Evolutionary conservation across 2,329 filamentous ascomycete genomes (phyloP), one percentile per base, ranked within the genome.

Genomic region (Arthrobotrys sinensis): DNA sequence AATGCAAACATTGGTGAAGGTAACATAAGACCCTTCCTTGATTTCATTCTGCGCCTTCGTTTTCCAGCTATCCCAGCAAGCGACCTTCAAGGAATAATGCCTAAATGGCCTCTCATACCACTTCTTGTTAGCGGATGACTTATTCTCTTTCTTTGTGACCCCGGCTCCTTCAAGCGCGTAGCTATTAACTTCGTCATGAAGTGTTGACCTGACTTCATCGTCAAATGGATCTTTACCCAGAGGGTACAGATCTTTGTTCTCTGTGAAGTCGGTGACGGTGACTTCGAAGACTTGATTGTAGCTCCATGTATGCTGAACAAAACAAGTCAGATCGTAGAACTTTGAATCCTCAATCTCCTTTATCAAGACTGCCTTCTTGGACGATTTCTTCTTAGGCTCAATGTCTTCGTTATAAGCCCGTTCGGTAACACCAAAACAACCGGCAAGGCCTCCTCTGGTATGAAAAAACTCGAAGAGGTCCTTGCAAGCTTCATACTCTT

Each of bases 41-140:
- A 77, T 66, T 8, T 66, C 62, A 14, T 40, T 40, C 14, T 19
- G 60, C 8, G 66, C 73, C 40, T 77, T 71, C 0, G 8, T 8
- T 2, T 66, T 60, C 14, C 64, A 24, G 45, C 66, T 45, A 48
- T 77, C 66, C 73, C 73, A 77, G 34, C 21, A 46, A 10, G 19
- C 55, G 19, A 77, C 19, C 7, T 60, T 62, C 14, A 77, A 10
- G 14, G 50, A 66, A 16, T 71, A 71, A 0, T 28, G n/a, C 1
- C 73, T 66, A n/a, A 77, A 66, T 3, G 65, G 73, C n/a, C 55
- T 71, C n/a, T 77, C 48, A 14, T 21, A 77, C 73, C 73, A 77
- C 14, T 67, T 52, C 14, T 67, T 52, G 19, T 38, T 62, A 28
- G 32, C 43, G n/a, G 43, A 16, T 12, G 24, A 28, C 5, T 45